Evolutionary conservation across 352 stramenopile species (phyloP).

Genomic region (Globisporangium parvum): DNA sequence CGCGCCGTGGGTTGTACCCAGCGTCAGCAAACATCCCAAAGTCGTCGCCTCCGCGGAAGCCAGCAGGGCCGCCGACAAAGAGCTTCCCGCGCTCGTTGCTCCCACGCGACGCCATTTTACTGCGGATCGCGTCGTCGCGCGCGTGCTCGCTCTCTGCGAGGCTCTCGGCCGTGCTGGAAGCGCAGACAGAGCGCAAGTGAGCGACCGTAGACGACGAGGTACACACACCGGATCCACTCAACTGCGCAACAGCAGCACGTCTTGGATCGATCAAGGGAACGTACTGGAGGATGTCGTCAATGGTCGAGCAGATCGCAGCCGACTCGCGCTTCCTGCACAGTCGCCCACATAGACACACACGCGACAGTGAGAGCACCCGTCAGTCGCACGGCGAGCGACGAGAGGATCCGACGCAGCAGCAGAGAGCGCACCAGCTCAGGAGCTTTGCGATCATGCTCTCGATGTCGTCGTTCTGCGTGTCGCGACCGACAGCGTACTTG

Average conservation of each 20-base stretch:
- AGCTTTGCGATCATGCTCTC: constrained; percentile 88
- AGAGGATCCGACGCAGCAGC: not conserved
- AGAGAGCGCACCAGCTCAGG: constrained; percentile 48
- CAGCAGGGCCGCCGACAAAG: constrained; percentile 16
- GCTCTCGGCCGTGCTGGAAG: constrained; percentile 43
- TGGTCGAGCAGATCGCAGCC: constrained; percentile 47
- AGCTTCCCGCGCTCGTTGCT: constrained; percentile 46
- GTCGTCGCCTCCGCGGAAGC: constrained; percentile 40
- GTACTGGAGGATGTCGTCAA: constrained; percentile 66
- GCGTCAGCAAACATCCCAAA: constrained; percentile 35
- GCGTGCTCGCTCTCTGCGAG: constrained; percentile 42
- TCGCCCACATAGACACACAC: not conserved
- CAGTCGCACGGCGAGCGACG: not conserved
- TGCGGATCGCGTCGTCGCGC: constrained; percentile 41
- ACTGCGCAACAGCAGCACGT: too few relatives aligned
- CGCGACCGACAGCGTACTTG: constrained; percentile 86
- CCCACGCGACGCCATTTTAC: constrained; percentile 44
- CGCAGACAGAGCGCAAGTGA: not conserved
- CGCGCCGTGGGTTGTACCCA: constrained; percentile 30
- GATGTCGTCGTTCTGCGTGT: constrained; percentile 82
- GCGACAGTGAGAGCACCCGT: not conserved
- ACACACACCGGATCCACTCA: too few relatives aligned
- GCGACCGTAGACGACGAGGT: not conserved
- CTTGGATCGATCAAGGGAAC: not conserved
- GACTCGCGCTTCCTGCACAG: constrained; percentile 48